Evolutionary conservation across 1,139 yeast genomes (phyloP), one percentile per base, ranked within the genome.

Genomic region (Debaryomyces sp.): DNA sequence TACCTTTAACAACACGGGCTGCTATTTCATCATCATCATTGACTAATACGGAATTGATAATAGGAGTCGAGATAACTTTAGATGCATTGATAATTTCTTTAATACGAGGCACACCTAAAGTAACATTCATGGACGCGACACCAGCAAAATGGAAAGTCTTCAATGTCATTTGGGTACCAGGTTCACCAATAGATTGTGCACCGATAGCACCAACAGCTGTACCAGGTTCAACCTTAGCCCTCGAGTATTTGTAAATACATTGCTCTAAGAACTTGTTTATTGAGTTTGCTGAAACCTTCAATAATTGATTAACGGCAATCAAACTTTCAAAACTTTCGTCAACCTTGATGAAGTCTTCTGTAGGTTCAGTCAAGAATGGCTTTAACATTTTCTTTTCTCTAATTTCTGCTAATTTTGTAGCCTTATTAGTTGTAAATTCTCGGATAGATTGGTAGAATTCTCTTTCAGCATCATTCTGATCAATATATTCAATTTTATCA

Each of bases 101-200:
- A 64, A 94, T 94, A 80, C 99, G 97, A 36, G 99, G 99, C 43
- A 94, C 99, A 82, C 99, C 99, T 59, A 94, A 81, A 0, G 99
- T 94, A 57, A 94, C 96, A 75, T 94, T 94, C 99, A 94, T 94
- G 43, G 97, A 89, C 29, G 99, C 99, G 51, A 94, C 99, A 78
- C 99, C 99, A 61, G 99, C 99, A 78, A 94, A 94, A 77, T 94
- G 99, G 89, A 94, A 94, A 63, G 99, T 94, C 72, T 94, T 94
- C 71, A 94, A 80, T 8, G 99, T 94, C 99, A 94, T 94, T 71
- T 94, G 99, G 1, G 99, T 94, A 70, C 99, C 99, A 9, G 99
- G 99, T 64, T 94, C 99, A 73, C 99, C 99, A 74, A 94, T 94
- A 32, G 97, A 89, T 64, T 94, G 99, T 0, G 99, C 99, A 55